Percentiles rank a stretch among this genome's conserved stretches.
Evolutionary conservation across 2,329 filamentous ascomycete genomes (phyloP).

Genomic region (Onygenales sp.): DNA sequence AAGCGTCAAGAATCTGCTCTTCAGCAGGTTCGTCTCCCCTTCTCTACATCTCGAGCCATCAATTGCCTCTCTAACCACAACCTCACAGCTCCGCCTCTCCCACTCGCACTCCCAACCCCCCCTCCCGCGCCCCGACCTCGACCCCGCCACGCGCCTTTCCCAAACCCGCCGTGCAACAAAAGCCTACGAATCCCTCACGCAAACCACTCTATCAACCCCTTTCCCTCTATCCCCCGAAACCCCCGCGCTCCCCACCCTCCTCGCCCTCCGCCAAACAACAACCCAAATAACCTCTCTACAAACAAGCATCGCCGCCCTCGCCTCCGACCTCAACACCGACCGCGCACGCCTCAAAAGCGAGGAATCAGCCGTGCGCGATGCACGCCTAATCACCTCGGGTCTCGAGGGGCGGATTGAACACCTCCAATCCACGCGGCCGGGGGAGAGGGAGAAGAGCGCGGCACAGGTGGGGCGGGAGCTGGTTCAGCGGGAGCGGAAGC

Average conservation of each 20-base stretch:
- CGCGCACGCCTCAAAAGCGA: constrained; percentile 35
- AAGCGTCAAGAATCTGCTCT: constrained; percentile 38
- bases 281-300: constrained; percentile 56
- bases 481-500: constrained; percentile 50
- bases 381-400: constrained; percentile 35
- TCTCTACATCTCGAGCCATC: background rate
- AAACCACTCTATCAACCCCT: constrained; percentile 43
- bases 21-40: constrained; percentile 28
- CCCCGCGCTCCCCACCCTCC: constrained; percentile 60
- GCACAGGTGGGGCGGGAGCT: constrained; percentile 55
- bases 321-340: constrained; percentile 29
- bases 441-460: constrained; percentile 41
- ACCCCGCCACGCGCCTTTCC: constrained; percentile 25
- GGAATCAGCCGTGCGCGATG: constrained; percentile 39
- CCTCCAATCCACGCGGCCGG: constrained; percentile 26
- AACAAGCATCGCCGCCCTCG: constrained; percentile 42
- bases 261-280: constrained; percentile 60
- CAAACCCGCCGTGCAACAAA: constrained; percentile 48
- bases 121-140: constrained; percentile 20
- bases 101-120: constrained; percentile 6
- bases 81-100: constrained; percentile 2
- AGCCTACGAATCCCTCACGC: constrained; percentile 56
- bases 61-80: background rate
- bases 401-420: constrained; percentile 49
- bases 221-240: constrained; percentile 53